Conservation (phyloP, 495 filamentous ascomycete species). For the Podospora australis region DNA sequence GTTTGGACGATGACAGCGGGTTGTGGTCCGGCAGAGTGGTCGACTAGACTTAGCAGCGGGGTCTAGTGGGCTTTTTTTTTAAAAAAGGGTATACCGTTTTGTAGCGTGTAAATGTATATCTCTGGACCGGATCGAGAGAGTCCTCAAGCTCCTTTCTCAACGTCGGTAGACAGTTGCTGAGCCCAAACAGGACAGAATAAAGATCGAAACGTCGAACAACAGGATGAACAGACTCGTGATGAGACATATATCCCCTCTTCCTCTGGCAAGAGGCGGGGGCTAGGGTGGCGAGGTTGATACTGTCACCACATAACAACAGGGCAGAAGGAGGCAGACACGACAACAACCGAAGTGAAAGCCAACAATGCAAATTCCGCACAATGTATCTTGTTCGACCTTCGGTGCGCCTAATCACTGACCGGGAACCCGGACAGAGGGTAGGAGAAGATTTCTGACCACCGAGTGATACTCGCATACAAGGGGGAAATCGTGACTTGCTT, state of each 20-base stretch:
- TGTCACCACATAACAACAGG: constrained; percentile 16
- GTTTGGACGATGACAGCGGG: constrained; percentile 13
- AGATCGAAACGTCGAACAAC: constrained; percentile 2
- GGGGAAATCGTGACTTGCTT: constrained; percentile 21
- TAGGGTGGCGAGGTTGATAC: constrained; percentile 24
- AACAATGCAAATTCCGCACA: too few relatives aligned
- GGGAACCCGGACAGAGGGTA: constrained; percentile 12
- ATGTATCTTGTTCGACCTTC: constrained; percentile 2
- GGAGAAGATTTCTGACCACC: constrained; percentile 7
- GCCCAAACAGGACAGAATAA: constrained; percentile 5
- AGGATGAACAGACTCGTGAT: constrained; percentile 17
- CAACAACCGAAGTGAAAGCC: constrained; percentile 3
- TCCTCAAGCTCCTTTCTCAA: constrained; percentile 9
- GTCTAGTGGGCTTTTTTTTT: constrained; percentile 13
- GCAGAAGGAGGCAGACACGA: constrained; percentile 11
- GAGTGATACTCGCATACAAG: constrained; percentile 23
- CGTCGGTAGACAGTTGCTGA: constrained; percentile 7
- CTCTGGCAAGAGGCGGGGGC: background rate
- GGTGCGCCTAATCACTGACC: constrained; percentile 8
- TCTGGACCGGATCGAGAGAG: constrained; percentile 2
- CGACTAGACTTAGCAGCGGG: constrained; percentile 14
- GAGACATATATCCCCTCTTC: constrained; percentile 25
- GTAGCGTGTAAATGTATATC: too few relatives aligned
- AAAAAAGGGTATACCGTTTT: too few relatives aligned
- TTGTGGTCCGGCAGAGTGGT: constrained; percentile 15